Evolutionary conservation across 2,329 filamentous ascomycete genomes (phyloP).

Genomic region (Chaetothyriales sp.): DNA sequence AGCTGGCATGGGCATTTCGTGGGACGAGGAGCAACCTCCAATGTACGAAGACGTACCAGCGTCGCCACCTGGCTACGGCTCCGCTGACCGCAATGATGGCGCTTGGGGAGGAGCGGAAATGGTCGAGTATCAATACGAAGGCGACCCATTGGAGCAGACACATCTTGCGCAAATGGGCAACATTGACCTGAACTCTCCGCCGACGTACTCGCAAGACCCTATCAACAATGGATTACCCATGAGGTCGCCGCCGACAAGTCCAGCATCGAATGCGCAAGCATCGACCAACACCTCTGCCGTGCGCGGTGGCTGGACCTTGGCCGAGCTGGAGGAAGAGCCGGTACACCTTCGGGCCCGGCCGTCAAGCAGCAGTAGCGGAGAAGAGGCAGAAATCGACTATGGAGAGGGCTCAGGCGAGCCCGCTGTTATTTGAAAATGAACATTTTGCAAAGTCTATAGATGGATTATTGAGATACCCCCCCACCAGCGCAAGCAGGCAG

Average conservation of each 20-base stretch:
- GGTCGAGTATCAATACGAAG: constrained; percentile 28
- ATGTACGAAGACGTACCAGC: constrained; percentile 87
- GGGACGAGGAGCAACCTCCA: constrained; percentile 91
- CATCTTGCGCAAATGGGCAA: constrained; percentile 32
- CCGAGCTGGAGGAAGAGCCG: neutral
- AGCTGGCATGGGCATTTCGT: constrained; percentile 75
- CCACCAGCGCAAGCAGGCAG: neutral
- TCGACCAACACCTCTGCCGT: neutral
- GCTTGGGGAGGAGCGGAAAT: constrained; percentile 25
- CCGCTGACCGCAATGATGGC: constrained; percentile 24
- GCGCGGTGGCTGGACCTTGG: neutral
- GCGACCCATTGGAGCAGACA: constrained; percentile 30
- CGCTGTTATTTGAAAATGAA: neutral
- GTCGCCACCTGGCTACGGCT: constrained; percentile 58
- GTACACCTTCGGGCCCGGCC: neutral
- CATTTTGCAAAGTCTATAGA: neutral
- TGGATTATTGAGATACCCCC: neutral
- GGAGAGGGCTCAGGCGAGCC: neutral
- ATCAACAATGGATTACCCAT: neutral
- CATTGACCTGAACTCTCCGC: constrained; percentile 19
- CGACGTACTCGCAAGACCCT: constrained; percentile 3
- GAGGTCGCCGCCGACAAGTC: neutral
- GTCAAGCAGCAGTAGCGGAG: neutral
- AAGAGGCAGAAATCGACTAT: neutral
- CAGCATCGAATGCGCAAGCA: neutral